A percentile compares a stretch with the other conserved stretches of the same genome.
Conservation (phyloP, 768 basidiomycete species). For the Leccinum aurantiacum region DNA sequence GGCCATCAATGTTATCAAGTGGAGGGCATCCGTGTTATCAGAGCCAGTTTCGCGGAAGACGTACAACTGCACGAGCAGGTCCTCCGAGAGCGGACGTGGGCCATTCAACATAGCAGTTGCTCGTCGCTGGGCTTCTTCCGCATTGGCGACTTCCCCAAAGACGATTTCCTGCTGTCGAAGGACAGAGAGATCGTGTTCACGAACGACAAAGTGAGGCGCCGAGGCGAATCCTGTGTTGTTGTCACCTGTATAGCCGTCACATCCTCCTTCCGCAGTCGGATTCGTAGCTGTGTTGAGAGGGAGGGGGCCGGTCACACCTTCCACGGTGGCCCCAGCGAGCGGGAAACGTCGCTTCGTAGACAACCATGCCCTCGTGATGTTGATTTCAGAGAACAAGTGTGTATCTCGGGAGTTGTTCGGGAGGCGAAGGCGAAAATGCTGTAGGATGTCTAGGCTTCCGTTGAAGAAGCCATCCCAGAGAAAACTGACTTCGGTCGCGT, state of each 20-base stretch:
- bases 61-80: constrained; percentile 42
- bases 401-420: constrained; percentile 28
- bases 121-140: constrained; percentile 35
- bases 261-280: background rate
- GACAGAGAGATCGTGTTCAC: constrained; percentile 34
- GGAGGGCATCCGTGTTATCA: constrained; percentile 36
- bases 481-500: constrained; percentile 40
- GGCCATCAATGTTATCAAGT: constrained; percentile 45
- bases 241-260: background rate
- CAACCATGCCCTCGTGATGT: constrained; percentile 45
- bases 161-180: constrained; percentile 40
- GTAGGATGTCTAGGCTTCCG: constrained; percentile 46
- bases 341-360: constrained; percentile 50
- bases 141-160: constrained; percentile 34
- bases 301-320: constrained; percentile 14
- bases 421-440: constrained; percentile 28
- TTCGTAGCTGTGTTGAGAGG: background rate
- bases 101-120: constrained; percentile 35
- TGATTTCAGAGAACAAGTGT: constrained; percentile 30
- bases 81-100: constrained; percentile 40
- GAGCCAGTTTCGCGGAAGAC: constrained; percentile 36
- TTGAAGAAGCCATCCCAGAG: constrained; percentile 43
- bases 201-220: constrained; percentile 41
- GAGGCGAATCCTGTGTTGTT: constrained; percentile 1
- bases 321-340: constrained; percentile 44